These are phyloP conservation scores for Malassezia cuniculi DNA, from an alignment of 1,284 basidiomycete genomes.

Conservation along the genomic window DNA sequence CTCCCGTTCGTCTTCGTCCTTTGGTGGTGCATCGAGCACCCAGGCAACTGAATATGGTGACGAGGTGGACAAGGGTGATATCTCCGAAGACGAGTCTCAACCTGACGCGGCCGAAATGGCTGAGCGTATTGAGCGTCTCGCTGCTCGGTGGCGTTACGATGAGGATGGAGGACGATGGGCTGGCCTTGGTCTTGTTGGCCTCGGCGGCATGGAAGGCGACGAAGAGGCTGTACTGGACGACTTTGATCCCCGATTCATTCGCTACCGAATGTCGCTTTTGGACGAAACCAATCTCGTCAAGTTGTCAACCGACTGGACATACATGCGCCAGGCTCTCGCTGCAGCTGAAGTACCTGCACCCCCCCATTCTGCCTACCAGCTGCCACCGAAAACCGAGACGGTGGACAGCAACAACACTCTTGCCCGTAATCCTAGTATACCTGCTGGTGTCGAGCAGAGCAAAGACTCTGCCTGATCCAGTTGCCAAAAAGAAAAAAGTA, in stretches of 20 bases:
- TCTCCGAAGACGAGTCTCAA: not conserved
- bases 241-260: constrained; percentile 42
- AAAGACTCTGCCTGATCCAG: too few species aligned
- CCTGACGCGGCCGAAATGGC: constrained; percentile 6
- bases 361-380: too few species aligned
- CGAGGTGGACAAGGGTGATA: not conserved
- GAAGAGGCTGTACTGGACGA: constrained; percentile 43
- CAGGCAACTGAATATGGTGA: constrained; percentile 22
- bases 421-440: too few species aligned
- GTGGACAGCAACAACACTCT: too few species aligned
- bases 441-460: too few species aligned
- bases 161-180: constrained; percentile 41
- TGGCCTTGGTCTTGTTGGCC: constrained; percentile 35
- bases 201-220: constrained; percentile 44
- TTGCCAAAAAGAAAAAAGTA: too few species aligned
- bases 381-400: too few species aligned
- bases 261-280: constrained; percentile 40
- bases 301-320: constrained; percentile 38
- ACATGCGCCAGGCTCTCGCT: constrained; percentile 39
- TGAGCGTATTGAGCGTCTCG: constrained; percentile 11
- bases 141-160: constrained; percentile 42
- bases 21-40: constrained; percentile 24
- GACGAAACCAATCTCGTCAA: constrained; percentile 40
- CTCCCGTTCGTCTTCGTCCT: constrained; percentile 18
- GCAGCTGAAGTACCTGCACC: constrained; percentile 28